Percentiles rank a stretch among this genome's conserved stretches.
phyloP scores from a whole-genome alignment of 2,329 filamentous ascomycete species.

The Penicillium sp. region DNA sequence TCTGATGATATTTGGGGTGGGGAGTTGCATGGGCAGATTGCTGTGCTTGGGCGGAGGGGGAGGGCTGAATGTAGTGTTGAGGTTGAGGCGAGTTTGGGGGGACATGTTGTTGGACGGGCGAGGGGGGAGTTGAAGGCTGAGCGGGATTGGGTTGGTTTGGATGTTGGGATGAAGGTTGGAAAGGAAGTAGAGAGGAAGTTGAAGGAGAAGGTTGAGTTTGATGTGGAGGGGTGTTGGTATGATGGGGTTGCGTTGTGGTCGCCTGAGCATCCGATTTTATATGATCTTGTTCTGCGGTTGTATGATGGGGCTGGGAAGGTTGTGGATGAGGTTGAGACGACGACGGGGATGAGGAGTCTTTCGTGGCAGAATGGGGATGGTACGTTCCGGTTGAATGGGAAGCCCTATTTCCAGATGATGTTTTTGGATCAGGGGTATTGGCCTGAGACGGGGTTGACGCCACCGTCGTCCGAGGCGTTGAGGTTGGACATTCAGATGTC shows the following conservation, averaged over 20 bases:
- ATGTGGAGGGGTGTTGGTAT: slow-evolving; percentile 56
- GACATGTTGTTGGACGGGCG: slow-evolving; percentile 52
- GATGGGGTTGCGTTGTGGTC: slow-evolving; percentile 69
- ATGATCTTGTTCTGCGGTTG: slow-evolving; percentile 63
- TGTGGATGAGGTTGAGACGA: slow-evolving; percentile 61
- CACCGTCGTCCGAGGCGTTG: slow-evolving; percentile 69
- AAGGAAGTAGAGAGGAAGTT: slow-evolving; percentile 30
- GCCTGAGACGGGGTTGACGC: slow-evolving; percentile 69
- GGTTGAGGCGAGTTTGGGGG: slow-evolving; percentile 58
- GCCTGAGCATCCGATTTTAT: slow-evolving; percentile 65
- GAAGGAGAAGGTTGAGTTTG: slow-evolving; percentile 33
- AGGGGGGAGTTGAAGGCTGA: slow-evolving; percentile 54
- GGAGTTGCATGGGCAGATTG: slow-evolving; percentile 56
- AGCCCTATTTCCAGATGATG: slow-evolving; percentile 69
- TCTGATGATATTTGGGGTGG: slow-evolving; percentile 60
- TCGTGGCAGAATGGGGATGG: slow-evolving; percentile 63
- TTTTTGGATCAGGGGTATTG: slow-evolving; percentile 74
- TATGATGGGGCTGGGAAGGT: slow-evolving; percentile 37
- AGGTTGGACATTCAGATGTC: slow-evolving; percentile 65
- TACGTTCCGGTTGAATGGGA: slow-evolving; percentile 67
- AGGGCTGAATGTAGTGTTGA: slow-evolving; percentile 52
- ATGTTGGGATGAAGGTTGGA: slow-evolving; percentile 55
- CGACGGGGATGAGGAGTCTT: slow-evolving; percentile 64
- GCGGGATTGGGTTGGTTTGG: slow-evolving; percentile 53
- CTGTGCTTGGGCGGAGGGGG: slow-evolving; percentile 46